Conservation (phyloP, 352 stramenopile genomes). For the Pythium coloratum region DNA sequence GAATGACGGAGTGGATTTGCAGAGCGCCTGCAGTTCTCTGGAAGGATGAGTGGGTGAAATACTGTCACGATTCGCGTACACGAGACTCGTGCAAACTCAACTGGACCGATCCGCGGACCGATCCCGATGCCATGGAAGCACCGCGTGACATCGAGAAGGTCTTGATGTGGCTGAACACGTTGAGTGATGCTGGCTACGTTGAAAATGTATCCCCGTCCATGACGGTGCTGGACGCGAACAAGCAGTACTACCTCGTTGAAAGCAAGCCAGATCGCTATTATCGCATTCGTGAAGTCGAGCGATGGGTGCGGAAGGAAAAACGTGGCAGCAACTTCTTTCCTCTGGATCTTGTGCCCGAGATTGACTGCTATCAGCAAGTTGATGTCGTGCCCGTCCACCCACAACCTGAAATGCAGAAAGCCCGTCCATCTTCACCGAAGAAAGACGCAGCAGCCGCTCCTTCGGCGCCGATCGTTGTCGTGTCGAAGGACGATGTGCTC, state of each 20-base stretch:
- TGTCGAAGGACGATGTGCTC: slow-evolving; percentile 8
- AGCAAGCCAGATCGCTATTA: slow-evolving; percentile 50
- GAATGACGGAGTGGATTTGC: slow-evolving; percentile 63
- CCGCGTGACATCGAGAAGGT: slow-evolving; percentile 32
- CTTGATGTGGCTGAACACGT: slow-evolving; percentile 56
- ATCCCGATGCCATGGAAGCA: slow-evolving; percentile 55
- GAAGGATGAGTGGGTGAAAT: slow-evolving; percentile 56
- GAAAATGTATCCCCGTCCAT: slow-evolving; percentile 45
- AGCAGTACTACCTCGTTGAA: slow-evolving; percentile 47
- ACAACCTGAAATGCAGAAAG: background rate
- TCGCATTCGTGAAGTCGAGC: slow-evolving; percentile 53
- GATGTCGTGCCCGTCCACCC: slow-evolving; percentile 7
- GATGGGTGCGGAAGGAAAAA: slow-evolving; percentile 38
- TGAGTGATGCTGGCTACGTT: slow-evolving; percentile 60
- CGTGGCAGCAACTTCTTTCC: slow-evolving; percentile 51
- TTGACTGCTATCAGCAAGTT: slow-evolving; percentile 46
- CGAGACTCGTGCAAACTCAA: slow-evolving; percentile 29
- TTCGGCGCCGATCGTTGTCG: background rate
- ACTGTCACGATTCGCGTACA: slow-evolving; percentile 35
- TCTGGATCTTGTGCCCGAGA: slow-evolving; percentile 61
- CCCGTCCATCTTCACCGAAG: slow-evolving; percentile 17
- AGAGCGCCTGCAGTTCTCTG: slow-evolving; percentile 44
- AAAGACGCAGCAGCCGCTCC: background rate
- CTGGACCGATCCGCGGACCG: slow-evolving; percentile 38
- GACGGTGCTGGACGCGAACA: slow-evolving; percentile 24